Evolutionary conservation across 2,329 filamentous ascomycete species (phyloP), one percentile per base, ranked within the genome.

Genomic region (Xylaria digitata): DNA sequence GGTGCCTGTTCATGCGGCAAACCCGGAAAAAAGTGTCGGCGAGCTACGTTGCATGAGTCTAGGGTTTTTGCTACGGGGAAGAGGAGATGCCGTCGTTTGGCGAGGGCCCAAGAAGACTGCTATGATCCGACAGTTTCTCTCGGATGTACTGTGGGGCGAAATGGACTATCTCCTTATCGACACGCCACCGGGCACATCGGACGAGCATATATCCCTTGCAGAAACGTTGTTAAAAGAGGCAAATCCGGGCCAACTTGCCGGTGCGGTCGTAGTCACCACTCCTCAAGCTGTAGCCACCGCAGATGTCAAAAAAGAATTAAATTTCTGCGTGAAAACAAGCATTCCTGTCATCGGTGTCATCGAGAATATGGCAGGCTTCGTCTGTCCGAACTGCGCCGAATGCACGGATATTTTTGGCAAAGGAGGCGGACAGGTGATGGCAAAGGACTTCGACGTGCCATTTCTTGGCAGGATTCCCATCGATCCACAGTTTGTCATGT

Each of bases 71-170:
- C 86, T 99, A 6, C 89, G 90, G 3, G 88, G 89, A 68, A 85
- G 95, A 73, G 92, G 92, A 69, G 94, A 97, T 74, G 95, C 96
- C 0, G 94, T 99, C 0, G 96, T 99, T 45, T 99, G 96, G 96
- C 89, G 96, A 60, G 96, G 96, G 0, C 96, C 96, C 2, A 99
- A 99, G 82, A 99, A 99, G 83, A 99, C 96, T 4, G 96, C 96
- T 57, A 99, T 99, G 96, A 93, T 99, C 65, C 89, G 94, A 46
- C 96, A 99, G 79, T 99, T 99, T 77, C 84, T 99, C 32, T 91
- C 92, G 0, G 94, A 97, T 76, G 94, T 97, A 4, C 85, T 93
- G 34, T 98, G 96, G 96, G 87, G 88, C 61, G 87, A 90, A 26
- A 88, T 93, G n/a, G 95, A 98, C 78, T 98, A 93, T 76, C 85